Base-by-base conservation (phyloP, 352 stramenopile genomes). In the Pythium rhizo-oryzae region DNA sequence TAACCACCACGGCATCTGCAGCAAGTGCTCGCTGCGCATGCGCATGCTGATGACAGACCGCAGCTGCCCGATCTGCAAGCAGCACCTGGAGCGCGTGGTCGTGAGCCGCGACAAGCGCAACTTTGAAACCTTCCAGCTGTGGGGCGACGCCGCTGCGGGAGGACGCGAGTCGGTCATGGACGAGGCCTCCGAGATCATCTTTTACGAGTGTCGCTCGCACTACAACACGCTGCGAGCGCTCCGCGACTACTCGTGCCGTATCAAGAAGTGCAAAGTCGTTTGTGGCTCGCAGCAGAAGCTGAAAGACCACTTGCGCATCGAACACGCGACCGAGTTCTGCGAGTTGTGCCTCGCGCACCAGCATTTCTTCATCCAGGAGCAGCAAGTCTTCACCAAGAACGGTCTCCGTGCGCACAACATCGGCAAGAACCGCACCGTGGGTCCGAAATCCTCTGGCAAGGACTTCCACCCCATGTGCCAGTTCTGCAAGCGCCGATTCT, bases 401-500 rank as follows among this genome's bases (percentile, higher is more conserved):
- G 83, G 80, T 8, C 62, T 94, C 19, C 89, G 87, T 47, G 73
- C 78, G 59, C 87, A 94, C 71, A 84, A 87, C 57, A 76, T 88
- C 25, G 84, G 84, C 21, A 68, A 71, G 39, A 85, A 79, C 57
- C 72, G 71, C 60, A 72, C 68, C 8, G 69, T 70, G 0, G 81
- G 79, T 4, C 67, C 73, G 0, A 89, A 88, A 53, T 75, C 86
- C 2, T 82, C 75, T 1, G 80, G 82, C 46, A 92, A 92, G 50
- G 84, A 93, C 54, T 91, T 90, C 59, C 90, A 97, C 59, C 90
- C 90, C 8, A 89, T 93, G 72, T 97, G 90, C 59, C 85, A 96
- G 65, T 97, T 97, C 60, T 97, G 90, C 77, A 84, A 87, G 56
- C 83, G 82, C 25, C 85, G 89, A 2, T 97, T 91, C 62, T 97